These are phyloP conservation scores for Suhomyces coccinellae DNA, from an alignment of 1,139 yeast genomes.

Conservation along the genomic window DNA sequence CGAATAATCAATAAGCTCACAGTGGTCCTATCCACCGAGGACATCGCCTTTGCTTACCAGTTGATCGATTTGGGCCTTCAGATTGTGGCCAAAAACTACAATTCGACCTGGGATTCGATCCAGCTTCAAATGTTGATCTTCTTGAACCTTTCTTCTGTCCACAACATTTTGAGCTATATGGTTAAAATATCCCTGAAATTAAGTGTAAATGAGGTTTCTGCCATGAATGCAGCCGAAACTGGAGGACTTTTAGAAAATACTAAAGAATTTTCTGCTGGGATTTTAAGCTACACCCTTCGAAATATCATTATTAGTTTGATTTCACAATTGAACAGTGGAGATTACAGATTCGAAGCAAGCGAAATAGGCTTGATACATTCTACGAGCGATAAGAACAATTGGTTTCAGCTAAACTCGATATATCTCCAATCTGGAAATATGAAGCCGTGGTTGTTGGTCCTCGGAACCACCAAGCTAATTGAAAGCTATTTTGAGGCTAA, in stretches of 20 bases:
- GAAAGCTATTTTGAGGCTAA: conserved; percentile 27
- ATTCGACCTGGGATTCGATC: conserved; percentile 34
- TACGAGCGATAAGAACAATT: conserved; percentile 15
- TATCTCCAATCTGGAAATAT: conserved; percentile 21
- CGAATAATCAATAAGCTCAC: conserved; percentile 40
- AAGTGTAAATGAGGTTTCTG: too few species aligned
- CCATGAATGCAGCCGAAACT: too few species aligned
- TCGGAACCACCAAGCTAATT: conserved; percentile 32
- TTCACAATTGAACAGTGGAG: conserved; percentile 17
- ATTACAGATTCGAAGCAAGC: conserved; percentile 19
- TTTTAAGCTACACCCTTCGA: background rate
- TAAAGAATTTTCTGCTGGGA: background rate
- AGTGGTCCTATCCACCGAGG: conserved; percentile 31
- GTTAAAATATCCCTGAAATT: background rate
- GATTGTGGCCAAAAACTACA: conserved; percentile 26
- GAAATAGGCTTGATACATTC: conserved; percentile 23
- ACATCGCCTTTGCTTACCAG: conserved; percentile 30
- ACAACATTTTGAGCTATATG: conserved; percentile 4
- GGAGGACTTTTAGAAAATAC: background rate
- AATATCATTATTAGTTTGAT: conserved; percentile 16
- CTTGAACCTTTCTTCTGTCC: conserved; percentile 30
- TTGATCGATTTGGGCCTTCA: conserved; percentile 35
- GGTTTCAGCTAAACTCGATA: conserved; percentile 33
- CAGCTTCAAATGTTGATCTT: conserved; percentile 38
- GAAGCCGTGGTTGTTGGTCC: conserved; percentile 35